Evolutionary conservation across 106 monocot genomes (phyloP).

Genomic region (Narthecium ossifragum): DNA sequence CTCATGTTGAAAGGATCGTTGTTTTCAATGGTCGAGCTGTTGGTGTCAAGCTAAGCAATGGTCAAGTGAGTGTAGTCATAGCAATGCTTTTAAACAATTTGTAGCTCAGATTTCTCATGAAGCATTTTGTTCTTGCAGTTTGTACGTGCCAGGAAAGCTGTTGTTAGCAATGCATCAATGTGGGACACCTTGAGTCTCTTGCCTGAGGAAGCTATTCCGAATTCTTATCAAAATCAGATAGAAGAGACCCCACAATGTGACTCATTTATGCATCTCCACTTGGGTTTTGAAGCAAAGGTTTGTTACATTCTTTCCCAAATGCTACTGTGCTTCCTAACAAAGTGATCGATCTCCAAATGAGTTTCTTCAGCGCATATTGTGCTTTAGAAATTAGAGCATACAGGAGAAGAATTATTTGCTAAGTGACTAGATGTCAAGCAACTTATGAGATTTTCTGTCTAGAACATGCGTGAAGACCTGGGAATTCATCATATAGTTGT

Average conservation of each 20-base stretch:
- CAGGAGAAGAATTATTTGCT: too few relatives aligned
- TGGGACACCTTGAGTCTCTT: constrained; percentile 85
- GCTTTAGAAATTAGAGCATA: too few relatives aligned
- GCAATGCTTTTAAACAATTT: background rate
- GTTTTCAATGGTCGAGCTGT: constrained; percentile 82
- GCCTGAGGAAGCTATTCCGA: constrained; percentile 43
- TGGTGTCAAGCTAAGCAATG: constrained; percentile 79
- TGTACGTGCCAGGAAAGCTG: constrained; percentile 81
- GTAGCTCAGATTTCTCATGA: too few relatives aligned
- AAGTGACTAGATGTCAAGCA: too few relatives aligned
- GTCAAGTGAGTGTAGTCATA: constrained; percentile 40
- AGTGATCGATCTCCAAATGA: too few relatives aligned
- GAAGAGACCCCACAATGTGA: constrained; percentile 79
- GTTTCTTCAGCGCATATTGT: too few relatives aligned
- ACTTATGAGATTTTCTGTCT: too few relatives aligned
- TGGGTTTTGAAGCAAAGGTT: constrained; percentile 89
- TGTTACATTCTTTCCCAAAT: too few relatives aligned
- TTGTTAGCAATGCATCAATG: constrained; percentile 99
- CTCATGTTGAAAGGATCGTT: constrained; percentile 76
- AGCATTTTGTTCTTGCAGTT: constrained; percentile 34
- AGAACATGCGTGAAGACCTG: constrained; percentile 68
- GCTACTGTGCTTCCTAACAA: too few relatives aligned
- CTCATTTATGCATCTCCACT: constrained; percentile 98
- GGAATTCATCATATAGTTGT: constrained; percentile 95
- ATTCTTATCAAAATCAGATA: constrained; percentile 51